phyloP scores from a whole-genome alignment of 352 stramenopile species.

The Pythium brachiatum region DNA sequence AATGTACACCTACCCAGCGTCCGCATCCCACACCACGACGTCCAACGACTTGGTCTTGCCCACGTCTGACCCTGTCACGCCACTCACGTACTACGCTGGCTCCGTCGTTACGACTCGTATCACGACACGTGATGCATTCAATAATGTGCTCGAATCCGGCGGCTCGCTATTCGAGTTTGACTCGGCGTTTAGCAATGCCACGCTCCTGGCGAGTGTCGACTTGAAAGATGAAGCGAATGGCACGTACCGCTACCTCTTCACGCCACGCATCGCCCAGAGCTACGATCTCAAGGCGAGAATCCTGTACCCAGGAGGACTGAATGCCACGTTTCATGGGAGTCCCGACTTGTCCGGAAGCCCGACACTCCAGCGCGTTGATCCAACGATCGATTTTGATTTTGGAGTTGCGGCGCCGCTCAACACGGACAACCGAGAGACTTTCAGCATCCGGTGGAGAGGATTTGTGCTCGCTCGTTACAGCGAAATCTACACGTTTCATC shows the following conservation, averaged over 20 bases:
- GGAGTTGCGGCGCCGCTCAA: slow-evolving; percentile 28
- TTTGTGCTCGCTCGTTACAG: slow-evolving; percentile 46
- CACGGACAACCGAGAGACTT: slow-evolving; percentile 42
- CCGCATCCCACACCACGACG: slow-evolving; percentile 39
- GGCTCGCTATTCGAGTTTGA: slow-evolving; percentile 46
- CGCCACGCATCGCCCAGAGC: slow-evolving; percentile 5
- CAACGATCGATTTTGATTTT: slow-evolving; percentile 51
- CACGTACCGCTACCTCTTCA: slow-evolving; percentile 23
- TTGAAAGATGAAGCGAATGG: slow-evolving; percentile 42
- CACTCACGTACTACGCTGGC: slow-evolving; percentile 36
- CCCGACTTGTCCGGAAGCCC: slow-evolving; percentile 28
- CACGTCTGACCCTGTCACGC: slow-evolving; percentile 7
- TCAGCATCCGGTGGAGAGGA: slow-evolving; percentile 58
- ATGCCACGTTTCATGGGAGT: slow-evolving; percentile 46
- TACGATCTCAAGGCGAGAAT: slow-evolving; percentile 21
- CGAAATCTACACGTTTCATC: slow-evolving; percentile 58
- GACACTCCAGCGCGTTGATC: slow-evolving; percentile 34
- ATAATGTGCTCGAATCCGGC: slow-evolving; percentile 52
- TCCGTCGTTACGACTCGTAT: slow-evolving; percentile 34
- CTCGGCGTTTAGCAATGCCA: slow-evolving; percentile 16
- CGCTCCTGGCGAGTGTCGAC: slow-evolving; percentile 28
- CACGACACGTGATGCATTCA: slow-evolving; percentile 42
- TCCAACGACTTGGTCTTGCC: slow-evolving; percentile 50
- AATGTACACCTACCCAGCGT: slow-evolving; percentile 51
- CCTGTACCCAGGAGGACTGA: slow-evolving; percentile 51